Conservation (phyloP, 768 basidiomycete species). For the Polyporus arcularius region DNA sequence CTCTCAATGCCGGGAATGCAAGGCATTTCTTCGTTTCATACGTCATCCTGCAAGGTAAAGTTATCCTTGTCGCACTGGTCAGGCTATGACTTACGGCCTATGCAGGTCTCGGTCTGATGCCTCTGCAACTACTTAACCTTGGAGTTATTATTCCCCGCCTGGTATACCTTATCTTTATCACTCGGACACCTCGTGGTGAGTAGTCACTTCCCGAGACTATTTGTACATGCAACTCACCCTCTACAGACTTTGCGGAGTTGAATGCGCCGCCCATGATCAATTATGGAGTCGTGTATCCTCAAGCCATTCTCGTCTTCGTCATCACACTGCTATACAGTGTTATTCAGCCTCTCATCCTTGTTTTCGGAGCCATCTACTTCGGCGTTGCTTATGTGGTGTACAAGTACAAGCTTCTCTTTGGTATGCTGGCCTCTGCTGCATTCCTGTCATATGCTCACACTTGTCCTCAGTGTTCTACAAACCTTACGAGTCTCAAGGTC, state of each 20-base stretch:
- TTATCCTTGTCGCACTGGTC: no score
- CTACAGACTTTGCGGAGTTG: conserved; percentile 87
- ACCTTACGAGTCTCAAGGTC: conserved; percentile 95
- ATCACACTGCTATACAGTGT: conserved; percentile 95
- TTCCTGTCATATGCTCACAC: background rate
- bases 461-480: conserved; percentile 85
- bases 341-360: conserved; percentile 90
- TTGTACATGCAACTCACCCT: background rate
- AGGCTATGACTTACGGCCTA: background rate
- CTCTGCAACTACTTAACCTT: conserved; percentile 89
- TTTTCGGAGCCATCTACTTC: conserved; percentile 96
- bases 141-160: conserved; percentile 84
- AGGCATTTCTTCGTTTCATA: conserved; percentile 86
- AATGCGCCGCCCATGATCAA: conserved; percentile 99
- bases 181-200: conserved; percentile 87
- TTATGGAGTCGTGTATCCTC: conserved; percentile 96
- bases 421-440: conserved; percentile 39
- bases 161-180: conserved; percentile 73
- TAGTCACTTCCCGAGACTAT: background rate
- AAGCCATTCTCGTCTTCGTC: conserved; percentile 94
- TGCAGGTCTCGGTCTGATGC: conserved; percentile 89
- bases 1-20: conserved; percentile 76
- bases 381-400: conserved; percentile 95
- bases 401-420: conserved; percentile 96
- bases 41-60: conserved; percentile 76